Evolutionary conservation across 2,329 filamentous ascomycete genomes (phyloP).

Genomic region (Bipolaris cookei): DNA sequence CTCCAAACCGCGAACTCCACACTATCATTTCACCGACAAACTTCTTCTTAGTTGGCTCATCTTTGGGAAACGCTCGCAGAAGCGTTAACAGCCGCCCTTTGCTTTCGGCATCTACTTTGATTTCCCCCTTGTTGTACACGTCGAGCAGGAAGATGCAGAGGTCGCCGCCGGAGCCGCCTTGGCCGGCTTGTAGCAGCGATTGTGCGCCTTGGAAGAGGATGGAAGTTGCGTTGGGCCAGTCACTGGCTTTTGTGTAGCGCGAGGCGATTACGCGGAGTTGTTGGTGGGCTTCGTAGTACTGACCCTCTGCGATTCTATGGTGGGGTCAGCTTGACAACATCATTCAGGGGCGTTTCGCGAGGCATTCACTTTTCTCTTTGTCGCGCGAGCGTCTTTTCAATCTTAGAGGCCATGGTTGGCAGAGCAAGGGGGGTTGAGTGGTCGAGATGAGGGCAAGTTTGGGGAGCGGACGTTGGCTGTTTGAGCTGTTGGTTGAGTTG

Average conservation of each 20-base stretch:
- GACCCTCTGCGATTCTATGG: conserved; percentile 80
- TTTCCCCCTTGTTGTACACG: conserved; percentile 85
- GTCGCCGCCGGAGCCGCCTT: conserved; percentile 91
- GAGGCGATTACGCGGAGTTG: conserved; percentile 95
- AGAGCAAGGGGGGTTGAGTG: background rate
- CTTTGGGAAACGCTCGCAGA: conserved; percentile 77
- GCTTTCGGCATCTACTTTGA: conserved; percentile 74
- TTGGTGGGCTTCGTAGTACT: conserved; percentile 98
- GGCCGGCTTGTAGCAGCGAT: conserved; percentile 86
- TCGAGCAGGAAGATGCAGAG: conserved; percentile 86
- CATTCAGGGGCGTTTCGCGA: background rate
- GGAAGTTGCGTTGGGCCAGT: conserved; percentile 85
- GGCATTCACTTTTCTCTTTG: conserved; percentile 74
- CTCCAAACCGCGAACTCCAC: conserved; percentile 87
- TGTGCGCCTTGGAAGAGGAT: conserved; percentile 84
- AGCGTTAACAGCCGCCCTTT: conserved; percentile 79
- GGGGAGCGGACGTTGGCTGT: background rate
- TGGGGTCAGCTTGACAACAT: conserved; percentile 21
- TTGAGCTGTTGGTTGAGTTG: conserved; percentile 6
- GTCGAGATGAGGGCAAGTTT: background rate
- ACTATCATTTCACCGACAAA: conserved; percentile 85
- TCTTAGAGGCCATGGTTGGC: conserved; percentile 55
- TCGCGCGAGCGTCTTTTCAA: conserved; percentile 73
- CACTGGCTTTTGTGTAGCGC: conserved; percentile 86
- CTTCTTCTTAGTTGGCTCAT: conserved; percentile 91